Evolutionary conservation across 257 asterid genomes (phyloP).

Genomic region (Solanum paucissectum): DNA sequence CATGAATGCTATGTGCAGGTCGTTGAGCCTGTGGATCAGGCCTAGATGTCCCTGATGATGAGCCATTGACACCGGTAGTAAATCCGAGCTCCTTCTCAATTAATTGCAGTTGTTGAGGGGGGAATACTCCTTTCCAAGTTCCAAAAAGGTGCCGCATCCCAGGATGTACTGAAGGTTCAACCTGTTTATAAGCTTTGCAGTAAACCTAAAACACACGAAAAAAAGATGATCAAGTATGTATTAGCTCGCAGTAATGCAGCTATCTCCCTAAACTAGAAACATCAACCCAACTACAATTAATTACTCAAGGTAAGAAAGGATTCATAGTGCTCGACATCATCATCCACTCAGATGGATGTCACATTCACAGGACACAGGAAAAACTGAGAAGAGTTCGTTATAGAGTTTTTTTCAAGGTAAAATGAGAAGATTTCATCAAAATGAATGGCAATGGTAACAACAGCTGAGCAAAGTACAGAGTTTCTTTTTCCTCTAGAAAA

Average conservation of each 20-base stretch:
- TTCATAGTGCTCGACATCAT: neutral
- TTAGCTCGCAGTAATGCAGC: neutral
- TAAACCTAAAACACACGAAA: constrained; percentile 44
- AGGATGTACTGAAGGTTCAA: constrained; percentile 59
- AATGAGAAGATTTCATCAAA: neutral
- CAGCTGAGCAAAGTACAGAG: neutral
- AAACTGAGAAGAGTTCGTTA: neutral
- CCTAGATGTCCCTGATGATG: constrained; percentile 38
- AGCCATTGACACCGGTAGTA: constrained; percentile 45
- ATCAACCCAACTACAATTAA: neutral
- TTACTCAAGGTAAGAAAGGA: neutral
- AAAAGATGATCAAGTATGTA: neutral
- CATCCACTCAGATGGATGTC: neutral
- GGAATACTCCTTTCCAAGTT: constrained; percentile 91
- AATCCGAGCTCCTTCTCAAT: constrained; percentile 88
- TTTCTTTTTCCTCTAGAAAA: neutral
- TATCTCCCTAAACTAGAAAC: neutral
- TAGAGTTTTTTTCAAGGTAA: neutral
- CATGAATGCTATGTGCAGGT: constrained; percentile 82
- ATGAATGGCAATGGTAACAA: neutral
- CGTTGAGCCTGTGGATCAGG: constrained; percentile 65
- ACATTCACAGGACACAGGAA: neutral
- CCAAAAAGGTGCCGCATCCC: constrained; percentile 96
- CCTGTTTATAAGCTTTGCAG: constrained; percentile 78
- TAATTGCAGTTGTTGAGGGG: constrained; percentile 58